phyloP scores from a whole-genome alignment of 345 rosid genomes.

The Melaleuca alternifolia region DNA sequence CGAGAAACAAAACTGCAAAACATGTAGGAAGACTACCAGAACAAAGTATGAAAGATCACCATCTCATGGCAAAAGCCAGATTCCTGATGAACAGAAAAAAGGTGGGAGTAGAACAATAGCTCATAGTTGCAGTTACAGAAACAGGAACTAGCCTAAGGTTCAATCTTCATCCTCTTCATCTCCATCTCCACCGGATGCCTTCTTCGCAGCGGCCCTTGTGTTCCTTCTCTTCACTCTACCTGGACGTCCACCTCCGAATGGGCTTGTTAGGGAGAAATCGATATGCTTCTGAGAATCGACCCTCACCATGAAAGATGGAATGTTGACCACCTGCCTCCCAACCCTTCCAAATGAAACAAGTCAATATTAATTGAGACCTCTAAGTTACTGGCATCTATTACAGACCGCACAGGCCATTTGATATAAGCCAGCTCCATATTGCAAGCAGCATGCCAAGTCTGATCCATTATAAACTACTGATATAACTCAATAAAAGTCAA shows the following conservation, averaged over 20 bases:
- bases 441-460: neutral
- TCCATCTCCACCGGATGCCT: constrained; percentile 41
- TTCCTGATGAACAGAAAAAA: neutral
- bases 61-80: neutral
- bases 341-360: constrained; percentile 15
- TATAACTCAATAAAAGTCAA: neutral
- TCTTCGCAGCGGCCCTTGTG: constrained; percentile 35
- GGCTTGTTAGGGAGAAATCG: constrained; percentile 38
- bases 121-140: neutral
- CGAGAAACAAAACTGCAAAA: neutral
- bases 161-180: constrained; percentile 40
- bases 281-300: constrained; percentile 44
- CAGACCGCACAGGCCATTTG: neutral
- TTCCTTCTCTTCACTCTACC: constrained; percentile 53
- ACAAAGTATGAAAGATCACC: neutral
- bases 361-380: neutral
- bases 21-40: neutral
- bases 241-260: constrained; percentile 33
- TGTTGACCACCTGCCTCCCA: constrained; percentile 46
- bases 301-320: constrained; percentile 44
- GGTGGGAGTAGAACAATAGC: neutral
- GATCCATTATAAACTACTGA: neutral
- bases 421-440: neutral
- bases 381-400: too few species aligned
- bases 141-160: neutral